These are phyloP conservation scores for Diospyros lotus DNA, from an alignment of 148 eudicot genomes.

Conservation along the genomic window DNA sequence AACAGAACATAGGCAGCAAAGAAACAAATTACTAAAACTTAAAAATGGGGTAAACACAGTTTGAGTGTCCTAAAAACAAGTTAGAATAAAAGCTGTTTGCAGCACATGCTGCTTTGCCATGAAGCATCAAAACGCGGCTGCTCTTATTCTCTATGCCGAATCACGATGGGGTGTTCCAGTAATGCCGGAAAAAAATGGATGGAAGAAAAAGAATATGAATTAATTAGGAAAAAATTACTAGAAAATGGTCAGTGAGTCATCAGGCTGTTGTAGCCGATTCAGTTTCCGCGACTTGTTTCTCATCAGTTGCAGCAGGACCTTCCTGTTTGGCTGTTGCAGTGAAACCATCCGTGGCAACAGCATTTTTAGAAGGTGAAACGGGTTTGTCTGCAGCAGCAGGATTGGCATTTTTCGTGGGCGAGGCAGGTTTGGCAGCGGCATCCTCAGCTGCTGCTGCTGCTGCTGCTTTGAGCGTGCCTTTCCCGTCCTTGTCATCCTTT, in stretches of 20 bases:
- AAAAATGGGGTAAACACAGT: not conserved
- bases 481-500: constrained; percentile 18
- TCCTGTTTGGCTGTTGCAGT: constrained; percentile 7
- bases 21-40: not conserved
- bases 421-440: not conserved
- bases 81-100: not conserved
- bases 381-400: constrained; percentile 13
- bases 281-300: constrained; percentile 15
- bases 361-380: constrained; percentile 16
- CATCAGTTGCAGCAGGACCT: constrained; percentile 15
- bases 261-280: constrained; percentile 9
- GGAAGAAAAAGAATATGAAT: not conserved
- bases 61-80: not conserved
- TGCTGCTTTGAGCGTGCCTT: constrained; percentile 4
- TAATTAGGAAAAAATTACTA: not conserved
- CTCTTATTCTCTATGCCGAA: constrained; percentile 9
- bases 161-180: not conserved
- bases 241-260: not conserved
- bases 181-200: not conserved
- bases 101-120: not conserved
- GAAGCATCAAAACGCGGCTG: constrained; percentile 6
- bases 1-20: not conserved
- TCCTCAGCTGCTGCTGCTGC: constrained; percentile 3
- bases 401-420: not conserved
- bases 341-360: constrained; percentile 5